Evolutionary conservation across 441 rosid species (phyloP), one percentile per base, ranked within the genome.

Genomic region (Jatropha podagrica): DNA sequence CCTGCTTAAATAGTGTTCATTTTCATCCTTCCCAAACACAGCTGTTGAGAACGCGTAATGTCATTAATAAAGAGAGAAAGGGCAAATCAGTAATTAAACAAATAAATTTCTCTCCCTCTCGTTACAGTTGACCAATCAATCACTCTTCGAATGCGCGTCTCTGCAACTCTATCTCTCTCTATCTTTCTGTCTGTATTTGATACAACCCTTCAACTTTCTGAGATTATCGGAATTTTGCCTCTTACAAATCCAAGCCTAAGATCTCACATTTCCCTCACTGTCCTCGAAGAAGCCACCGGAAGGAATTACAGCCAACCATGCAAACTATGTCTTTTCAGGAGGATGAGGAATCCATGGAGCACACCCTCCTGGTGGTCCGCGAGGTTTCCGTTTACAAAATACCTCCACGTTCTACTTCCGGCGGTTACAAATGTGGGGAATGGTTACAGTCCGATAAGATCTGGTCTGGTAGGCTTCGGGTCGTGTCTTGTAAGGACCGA

Each of bases 361-460:
- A 93, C 82, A 96, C 98, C 56, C 97, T 96, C 37, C 93, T 96
- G 8, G 97, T 92, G 5, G 99, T 94, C 63, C 97, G 98, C 46
- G 99, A 96, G 74, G 99, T 94, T 66, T 78, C 88, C 73, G 90
- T 96, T 27, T 96, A 80, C 90, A 96, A 96, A 83, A 96, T 96
- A 84, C 98, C 93, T 3, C 98, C 99, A 27, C 95, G 99, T 55
- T 82, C 93, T 72, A 96, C 97, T 73, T 92, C 99, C 59, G 99
- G 97, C 32, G 99, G 98, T 42, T 92, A 93, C 86, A 96, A 96
- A 78, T 96, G 99, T 86, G 98, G 99, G 37, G 99, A 96, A 78
- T 93, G 99, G 99, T 85, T 96, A 44, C 99, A 96, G 71, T 90
- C 98, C 72, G 97, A 96, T 78, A 96, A 94, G 98, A 96, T 96